phyloP scores from a whole-genome alignment of 2,329 filamentous ascomycete genomes.

The Myriosclerotinia curreyana region DNA sequence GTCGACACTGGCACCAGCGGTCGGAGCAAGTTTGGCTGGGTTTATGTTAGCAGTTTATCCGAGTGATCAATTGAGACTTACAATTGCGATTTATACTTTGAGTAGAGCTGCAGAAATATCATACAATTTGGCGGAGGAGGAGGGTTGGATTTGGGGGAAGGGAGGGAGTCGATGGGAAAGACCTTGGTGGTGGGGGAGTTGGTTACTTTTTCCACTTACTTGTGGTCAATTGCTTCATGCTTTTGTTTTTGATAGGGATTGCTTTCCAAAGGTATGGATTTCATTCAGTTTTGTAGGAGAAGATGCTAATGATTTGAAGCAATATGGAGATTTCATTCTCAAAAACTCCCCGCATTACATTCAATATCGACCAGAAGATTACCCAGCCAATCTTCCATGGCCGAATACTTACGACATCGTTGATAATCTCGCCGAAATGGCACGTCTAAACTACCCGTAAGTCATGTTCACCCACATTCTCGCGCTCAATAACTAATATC shows the following conservation, averaged over 20 bases:
- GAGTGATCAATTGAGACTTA: conserved; percentile 66
- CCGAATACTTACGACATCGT: conserved; percentile 72
- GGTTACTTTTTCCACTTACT: conserved; percentile 74
- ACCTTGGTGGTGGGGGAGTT: conserved; percentile 83
- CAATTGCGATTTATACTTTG: conserved; percentile 76
- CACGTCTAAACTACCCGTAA: conserved; percentile 78
- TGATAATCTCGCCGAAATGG: conserved; percentile 78
- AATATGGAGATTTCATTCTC: conserved; percentile 63
- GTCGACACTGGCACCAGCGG: conserved; percentile 77
- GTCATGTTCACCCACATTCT: conserved; percentile 40
- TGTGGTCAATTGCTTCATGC: conserved; percentile 75
- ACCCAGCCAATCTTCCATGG: conserved; percentile 68
- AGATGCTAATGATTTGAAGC: conserved; percentile 27
- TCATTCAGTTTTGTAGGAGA: conserved; percentile 33
- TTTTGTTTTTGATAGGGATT: conserved; percentile 73
- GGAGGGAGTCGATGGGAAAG: conserved; percentile 54
- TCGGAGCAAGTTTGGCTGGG: conserved; percentile 87
- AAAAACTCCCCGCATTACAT: conserved; percentile 76
- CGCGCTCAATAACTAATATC: conserved; percentile 28
- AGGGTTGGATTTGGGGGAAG: conserved; percentile 64
- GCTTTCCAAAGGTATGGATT: conserved; percentile 57
- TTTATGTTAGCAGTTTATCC: conserved; percentile 76
- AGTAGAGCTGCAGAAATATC: conserved; percentile 81
- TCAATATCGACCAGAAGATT: conserved; percentile 65
- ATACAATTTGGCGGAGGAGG: conserved; percentile 79